These are phyloP conservation scores for Cytospora chrysosperma DNA, from an alignment of 2,329 filamentous ascomycete genomes.

Conservation along the genomic window DNA sequence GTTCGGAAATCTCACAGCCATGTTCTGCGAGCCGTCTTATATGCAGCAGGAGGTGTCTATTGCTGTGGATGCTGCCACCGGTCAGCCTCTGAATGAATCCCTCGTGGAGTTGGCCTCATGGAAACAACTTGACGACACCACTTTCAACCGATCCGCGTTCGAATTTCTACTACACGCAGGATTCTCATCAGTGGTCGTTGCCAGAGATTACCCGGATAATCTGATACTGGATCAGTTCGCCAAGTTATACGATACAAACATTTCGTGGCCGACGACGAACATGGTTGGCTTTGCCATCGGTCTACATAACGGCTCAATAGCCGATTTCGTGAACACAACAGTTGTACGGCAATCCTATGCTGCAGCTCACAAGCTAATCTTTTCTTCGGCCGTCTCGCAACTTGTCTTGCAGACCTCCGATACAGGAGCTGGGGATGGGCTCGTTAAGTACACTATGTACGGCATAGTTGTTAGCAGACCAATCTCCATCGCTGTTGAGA, in stretches of 20 bases:
- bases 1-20: slow-evolving; percentile 31
- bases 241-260: slow-evolving; percentile 7
- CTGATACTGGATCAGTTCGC: slow-evolving; percentile 31
- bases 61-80: slow-evolving; percentile 31
- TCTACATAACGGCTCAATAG: slow-evolving; percentile 28
- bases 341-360: slow-evolving; percentile 26
- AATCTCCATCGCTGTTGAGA: slow-evolving; percentile 34
- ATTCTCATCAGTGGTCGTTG: slow-evolving; percentile 13
- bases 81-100: slow-evolving; percentile 18
- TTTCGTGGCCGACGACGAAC: slow-evolving; percentile 30
- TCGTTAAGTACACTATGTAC: slow-evolving; percentile 23
- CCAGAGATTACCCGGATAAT: slow-evolving; percentile 30
- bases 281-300: slow-evolving; percentile 38
- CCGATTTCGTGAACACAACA: slow-evolving; percentile 5
- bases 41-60: slow-evolving; percentile 45
- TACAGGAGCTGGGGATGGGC: background rate
- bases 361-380: slow-evolving; percentile 33
- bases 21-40: slow-evolving; percentile 47
- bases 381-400: slow-evolving; percentile 30
- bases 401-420: slow-evolving; percentile 21
- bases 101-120: slow-evolving; percentile 13
- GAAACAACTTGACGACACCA: slow-evolving; percentile 24
- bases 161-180: slow-evolving; percentile 36
- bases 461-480: slow-evolving; percentile 37
- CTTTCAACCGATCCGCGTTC: slow-evolving; percentile 38